These are phyloP conservation scores for Strigomonas galati DNA, from an alignment of 208 protist species.

Conservation along the genomic window DNA sequence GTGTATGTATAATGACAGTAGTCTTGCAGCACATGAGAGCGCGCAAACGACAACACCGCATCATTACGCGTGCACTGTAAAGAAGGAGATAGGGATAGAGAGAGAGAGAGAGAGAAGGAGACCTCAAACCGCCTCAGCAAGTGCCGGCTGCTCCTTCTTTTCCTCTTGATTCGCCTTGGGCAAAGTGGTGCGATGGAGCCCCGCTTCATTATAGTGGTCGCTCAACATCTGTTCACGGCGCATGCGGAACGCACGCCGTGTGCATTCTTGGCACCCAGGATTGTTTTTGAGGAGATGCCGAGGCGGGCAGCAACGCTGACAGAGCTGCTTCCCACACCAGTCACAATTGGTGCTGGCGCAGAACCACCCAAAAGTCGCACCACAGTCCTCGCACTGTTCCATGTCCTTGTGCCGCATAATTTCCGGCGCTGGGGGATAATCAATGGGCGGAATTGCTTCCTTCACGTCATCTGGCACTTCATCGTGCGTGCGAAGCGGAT, in stretches of 20 bases:
- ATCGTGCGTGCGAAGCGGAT: slow-evolving; percentile 46
- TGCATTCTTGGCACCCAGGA: slow-evolving; percentile 68
- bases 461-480: slow-evolving; percentile 72
- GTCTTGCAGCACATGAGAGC: background rate
- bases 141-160: background rate
- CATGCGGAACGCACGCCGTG: slow-evolving; percentile 39
- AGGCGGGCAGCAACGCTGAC: slow-evolving; percentile 66
- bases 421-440: slow-evolving; percentile 46
- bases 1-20: too few relatives aligned
- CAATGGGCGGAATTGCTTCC: slow-evolving; percentile 54
- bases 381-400: slow-evolving; percentile 57
- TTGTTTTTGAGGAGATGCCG: slow-evolving; percentile 61
- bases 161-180: background rate
- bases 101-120: too few relatives aligned
- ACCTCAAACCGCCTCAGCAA: background rate
- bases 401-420: slow-evolving; percentile 27
- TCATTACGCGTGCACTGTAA: too few relatives aligned
- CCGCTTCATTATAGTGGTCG: slow-evolving; percentile 25
- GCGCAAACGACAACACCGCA: background rate
- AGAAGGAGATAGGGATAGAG: too few relatives aligned
- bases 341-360: slow-evolving; percentile 71
- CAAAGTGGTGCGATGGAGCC: slow-evolving; percentile 1
- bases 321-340: slow-evolving; percentile 76
- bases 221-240: slow-evolving; percentile 38
- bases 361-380: slow-evolving; percentile 63